These are phyloP conservation scores for Erysimum pusillum DNA, from an alignment of 441 rosid genomes.

Conservation along the genomic window DNA sequence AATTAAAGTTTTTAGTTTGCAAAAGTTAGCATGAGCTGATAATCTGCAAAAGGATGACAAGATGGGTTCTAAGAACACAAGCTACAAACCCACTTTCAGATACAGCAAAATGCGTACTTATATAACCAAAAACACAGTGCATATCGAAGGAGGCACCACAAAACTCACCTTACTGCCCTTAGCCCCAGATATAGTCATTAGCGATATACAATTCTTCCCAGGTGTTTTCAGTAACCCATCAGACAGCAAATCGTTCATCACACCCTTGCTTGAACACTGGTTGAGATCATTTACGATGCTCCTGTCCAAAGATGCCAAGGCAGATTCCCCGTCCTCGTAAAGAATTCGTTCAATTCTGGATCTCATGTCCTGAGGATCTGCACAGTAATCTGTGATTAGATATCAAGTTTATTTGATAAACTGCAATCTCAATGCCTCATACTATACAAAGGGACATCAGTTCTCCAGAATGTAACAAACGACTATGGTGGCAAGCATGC, in stretches of 20 bases:
- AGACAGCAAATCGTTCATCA: slow-evolving; percentile 77
- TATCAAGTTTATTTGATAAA: slow-evolving; percentile 23
- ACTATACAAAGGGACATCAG: slow-evolving; percentile 14
- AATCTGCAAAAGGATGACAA: background rate
- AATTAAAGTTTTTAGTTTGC: no score
- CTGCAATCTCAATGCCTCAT: slow-evolving; percentile 21
- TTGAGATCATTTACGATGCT: slow-evolving; percentile 78
- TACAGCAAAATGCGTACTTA: slow-evolving; percentile 4
- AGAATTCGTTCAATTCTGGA: slow-evolving; percentile 75
- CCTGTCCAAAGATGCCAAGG: slow-evolving; percentile 82
- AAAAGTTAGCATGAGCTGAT: slow-evolving; percentile 27
- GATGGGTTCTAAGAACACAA: no score
- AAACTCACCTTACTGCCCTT: slow-evolving; percentile 95
- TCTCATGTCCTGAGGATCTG: slow-evolving; percentile 77
- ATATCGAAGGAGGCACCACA: slow-evolving; percentile 28
- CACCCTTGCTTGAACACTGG: slow-evolving; percentile 75
- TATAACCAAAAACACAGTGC: slow-evolving; percentile 3
- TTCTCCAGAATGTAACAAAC: slow-evolving; percentile 34
- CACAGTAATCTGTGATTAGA: slow-evolving; percentile 16
- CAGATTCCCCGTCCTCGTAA: slow-evolving; percentile 86
- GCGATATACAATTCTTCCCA: slow-evolving; percentile 88
- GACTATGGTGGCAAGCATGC: slow-evolving; percentile 30
- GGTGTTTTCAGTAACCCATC: slow-evolving; percentile 92
- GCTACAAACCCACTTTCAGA: no score
- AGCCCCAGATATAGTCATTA: slow-evolving; percentile 99